phyloP scores from a whole-genome alignment of 495 filamentous ascomycete genomes.

The Penicillium canariense region DNA sequence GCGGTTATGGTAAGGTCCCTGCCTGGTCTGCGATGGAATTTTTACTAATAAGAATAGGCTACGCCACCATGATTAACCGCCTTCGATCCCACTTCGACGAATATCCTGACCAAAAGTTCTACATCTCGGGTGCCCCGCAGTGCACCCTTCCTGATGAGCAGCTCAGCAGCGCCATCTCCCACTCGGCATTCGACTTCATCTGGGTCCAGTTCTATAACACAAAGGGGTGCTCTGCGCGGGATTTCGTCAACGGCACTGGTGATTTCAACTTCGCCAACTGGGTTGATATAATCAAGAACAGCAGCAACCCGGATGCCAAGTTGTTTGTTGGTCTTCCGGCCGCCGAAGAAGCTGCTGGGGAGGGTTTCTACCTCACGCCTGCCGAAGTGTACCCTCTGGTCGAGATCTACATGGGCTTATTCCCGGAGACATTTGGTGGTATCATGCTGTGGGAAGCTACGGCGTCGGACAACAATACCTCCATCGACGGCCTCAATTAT shows the following conservation, averaged over 20 bases:
- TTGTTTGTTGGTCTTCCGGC: slow-evolving; percentile 64
- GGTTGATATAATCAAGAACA: slow-evolving; percentile 58
- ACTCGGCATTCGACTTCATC: slow-evolving; percentile 58
- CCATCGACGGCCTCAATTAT: slow-evolving; percentile 42
- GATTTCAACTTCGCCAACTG: slow-evolving; percentile 64
- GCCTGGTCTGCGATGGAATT: slow-evolving; percentile 4
- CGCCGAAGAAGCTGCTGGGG: slow-evolving; percentile 28
- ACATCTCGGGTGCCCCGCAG: slow-evolving; percentile 64
- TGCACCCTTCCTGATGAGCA: slow-evolving; percentile 60
- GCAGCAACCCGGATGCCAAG: slow-evolving; percentile 59
- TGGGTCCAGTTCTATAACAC: slow-evolving; percentile 72
- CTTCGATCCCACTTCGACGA: slow-evolving; percentile 52
- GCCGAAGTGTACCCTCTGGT: slow-evolving; percentile 50
- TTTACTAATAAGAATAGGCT: slow-evolving; percentile 30
- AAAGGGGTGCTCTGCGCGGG: slow-evolving; percentile 51
- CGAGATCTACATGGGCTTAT: slow-evolving; percentile 45
- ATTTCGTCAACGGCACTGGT: slow-evolving; percentile 39
- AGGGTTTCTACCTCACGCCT: slow-evolving; percentile 46
- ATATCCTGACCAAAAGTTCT: slow-evolving; percentile 47
- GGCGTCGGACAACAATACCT: slow-evolving; percentile 43
- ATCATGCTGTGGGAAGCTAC: slow-evolving; percentile 74
- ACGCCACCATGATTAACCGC: slow-evolving; percentile 46
- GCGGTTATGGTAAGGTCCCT: slow-evolving; percentile 43
- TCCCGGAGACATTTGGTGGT: slow-evolving; percentile 60
- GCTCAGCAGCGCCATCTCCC: slow-evolving; percentile 48